Percentiles rank a stretch among this genome's conserved stretches.
phyloP scores from a whole-genome alignment of 345 rosid genomes.

The Rhodomyrtus tomentosa region DNA sequence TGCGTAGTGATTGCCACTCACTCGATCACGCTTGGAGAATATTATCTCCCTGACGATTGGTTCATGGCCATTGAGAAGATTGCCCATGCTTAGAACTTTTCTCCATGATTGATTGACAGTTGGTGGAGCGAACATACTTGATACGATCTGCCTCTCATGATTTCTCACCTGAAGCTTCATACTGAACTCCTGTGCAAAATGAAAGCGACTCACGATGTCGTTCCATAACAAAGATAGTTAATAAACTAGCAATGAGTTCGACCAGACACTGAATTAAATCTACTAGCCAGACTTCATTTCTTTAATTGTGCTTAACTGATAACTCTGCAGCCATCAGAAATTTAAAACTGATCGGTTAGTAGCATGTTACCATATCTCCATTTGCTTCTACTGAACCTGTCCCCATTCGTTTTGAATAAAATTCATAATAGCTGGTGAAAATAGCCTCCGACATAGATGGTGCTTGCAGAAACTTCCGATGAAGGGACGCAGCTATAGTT shows the following conservation, averaged over 20 bases:
- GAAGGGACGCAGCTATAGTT: conserved; percentile 77
- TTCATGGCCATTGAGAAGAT: conserved; percentile 91
- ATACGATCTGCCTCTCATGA: conserved; percentile 47
- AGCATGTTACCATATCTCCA: conserved; percentile 24
- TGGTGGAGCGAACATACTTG: conserved; percentile 67
- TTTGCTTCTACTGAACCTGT: conserved; percentile 23
- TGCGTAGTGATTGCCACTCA: conserved; percentile 48
- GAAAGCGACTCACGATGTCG: not conserved
- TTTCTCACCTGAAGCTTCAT: conserved; percentile 37
- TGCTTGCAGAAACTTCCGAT: conserved; percentile 63
- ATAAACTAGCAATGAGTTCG: not conserved
- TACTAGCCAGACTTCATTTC: not conserved
- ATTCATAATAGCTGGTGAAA: conserved; percentile 50
- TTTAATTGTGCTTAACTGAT: not conserved
- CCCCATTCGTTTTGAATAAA: conserved; percentile 57
- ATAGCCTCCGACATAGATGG: conserved; percentile 66
- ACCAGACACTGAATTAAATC: not conserved
- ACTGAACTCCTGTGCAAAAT: conserved; percentile 43
- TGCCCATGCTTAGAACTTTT: conserved; percentile 95
- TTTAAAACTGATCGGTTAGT: not conserved
- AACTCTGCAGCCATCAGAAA: not conserved
- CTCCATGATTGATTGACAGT: conserved; percentile 91
- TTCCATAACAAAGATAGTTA: not conserved
- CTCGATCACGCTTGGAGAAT: conserved; percentile 48
- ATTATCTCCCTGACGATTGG: conserved; percentile 72